These are phyloP conservation scores for Olyra latifolia DNA, from an alignment of 176 grass and related monocot genomes.

Conservation along the genomic window DNA sequence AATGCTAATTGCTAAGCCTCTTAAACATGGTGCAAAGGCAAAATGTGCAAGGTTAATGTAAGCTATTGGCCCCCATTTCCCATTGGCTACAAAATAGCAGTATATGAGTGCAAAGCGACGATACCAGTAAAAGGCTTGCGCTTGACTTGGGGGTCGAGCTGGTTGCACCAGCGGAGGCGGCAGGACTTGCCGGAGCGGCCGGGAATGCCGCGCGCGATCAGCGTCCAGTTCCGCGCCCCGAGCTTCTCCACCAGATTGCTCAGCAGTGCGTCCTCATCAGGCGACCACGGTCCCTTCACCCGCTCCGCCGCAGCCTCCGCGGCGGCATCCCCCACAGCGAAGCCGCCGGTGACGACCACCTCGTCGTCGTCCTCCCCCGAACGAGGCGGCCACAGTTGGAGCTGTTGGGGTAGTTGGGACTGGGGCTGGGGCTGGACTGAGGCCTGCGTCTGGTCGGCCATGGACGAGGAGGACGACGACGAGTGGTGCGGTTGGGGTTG, in stretches of 20 bases:
- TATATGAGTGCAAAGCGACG: not conserved
- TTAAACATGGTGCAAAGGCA: not conserved
- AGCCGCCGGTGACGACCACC: constrained; percentile 17
- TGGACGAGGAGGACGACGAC: not conserved
- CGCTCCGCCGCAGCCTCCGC: constrained; percentile 46
- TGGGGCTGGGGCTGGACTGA: not conserved
- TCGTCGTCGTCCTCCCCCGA: constrained; percentile 48
- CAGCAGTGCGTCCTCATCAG: constrained; percentile 76
- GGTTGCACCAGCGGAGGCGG: constrained; percentile 98
- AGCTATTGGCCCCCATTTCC: not conserved
- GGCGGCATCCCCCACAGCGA: constrained; percentile 6
- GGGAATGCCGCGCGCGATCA: constrained; percentile 74
- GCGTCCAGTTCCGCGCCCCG: constrained; percentile 89
- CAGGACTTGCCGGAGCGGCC: constrained; percentile 92
- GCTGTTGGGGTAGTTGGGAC: not conserved
- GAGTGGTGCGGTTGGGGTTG: not conserved
- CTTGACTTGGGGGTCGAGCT: constrained; percentile 96
- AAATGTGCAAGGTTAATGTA: not conserved
- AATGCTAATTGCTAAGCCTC: not conserved
- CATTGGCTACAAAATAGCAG: constrained; percentile 19
- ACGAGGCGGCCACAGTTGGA: constrained; percentile 31
- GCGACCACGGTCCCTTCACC: constrained; percentile 88
- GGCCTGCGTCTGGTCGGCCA: not conserved
- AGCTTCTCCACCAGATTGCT: constrained; percentile 63
- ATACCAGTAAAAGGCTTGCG: constrained; percentile 95